Evolutionary conservation across 345 rosid genomes (phyloP).

Genomic region (Corymbia maculata): DNA sequence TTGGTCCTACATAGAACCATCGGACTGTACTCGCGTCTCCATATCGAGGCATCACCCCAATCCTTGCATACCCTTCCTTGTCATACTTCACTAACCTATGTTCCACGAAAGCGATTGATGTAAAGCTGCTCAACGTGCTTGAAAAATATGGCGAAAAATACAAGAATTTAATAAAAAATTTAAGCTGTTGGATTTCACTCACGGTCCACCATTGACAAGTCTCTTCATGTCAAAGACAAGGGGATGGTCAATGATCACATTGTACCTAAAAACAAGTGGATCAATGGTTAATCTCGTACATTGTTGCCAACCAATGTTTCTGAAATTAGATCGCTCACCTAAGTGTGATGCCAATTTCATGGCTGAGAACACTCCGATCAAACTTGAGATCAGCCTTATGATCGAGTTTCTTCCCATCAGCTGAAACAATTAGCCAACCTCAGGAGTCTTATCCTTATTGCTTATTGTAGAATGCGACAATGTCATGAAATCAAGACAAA

Average conservation of each 20-base stretch:
- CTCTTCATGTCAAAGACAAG: slow-evolving; percentile 19
- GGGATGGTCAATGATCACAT: slow-evolving; percentile 37
- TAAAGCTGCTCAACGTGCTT: neutral
- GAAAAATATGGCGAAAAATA: neutral
- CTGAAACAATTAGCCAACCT: neutral
- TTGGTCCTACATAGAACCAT: slow-evolving; percentile 30
- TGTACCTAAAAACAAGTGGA: slow-evolving; percentile 17
- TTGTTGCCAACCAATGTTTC: neutral
- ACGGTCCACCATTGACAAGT: slow-evolving; percentile 47
- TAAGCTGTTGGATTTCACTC: slow-evolving; percentile 9
- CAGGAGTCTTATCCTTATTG: neutral
- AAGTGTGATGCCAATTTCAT: slow-evolving; percentile 26
- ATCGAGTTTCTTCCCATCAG: slow-evolving; percentile 21
- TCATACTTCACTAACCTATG: slow-evolving; percentile 27
- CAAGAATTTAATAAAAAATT: neutral
- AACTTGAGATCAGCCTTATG: slow-evolving; percentile 31
- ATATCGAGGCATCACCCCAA: slow-evolving; percentile 42
- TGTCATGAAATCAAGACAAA: neutral
- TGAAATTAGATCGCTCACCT: slow-evolving; percentile 1
- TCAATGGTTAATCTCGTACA: neutral
- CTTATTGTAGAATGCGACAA: neutral
- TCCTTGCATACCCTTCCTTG: slow-evolving; percentile 22
- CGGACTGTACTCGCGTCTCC: slow-evolving; percentile 23
- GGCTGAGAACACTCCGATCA: slow-evolving; percentile 14
- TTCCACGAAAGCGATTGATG: neutral